A percentile compares a stretch with the other conserved stretches of the same genome.
Conservation (phyloP, 2,329 filamentous ascomycete genomes). For the Clonostachys chloroleuca region DNA sequence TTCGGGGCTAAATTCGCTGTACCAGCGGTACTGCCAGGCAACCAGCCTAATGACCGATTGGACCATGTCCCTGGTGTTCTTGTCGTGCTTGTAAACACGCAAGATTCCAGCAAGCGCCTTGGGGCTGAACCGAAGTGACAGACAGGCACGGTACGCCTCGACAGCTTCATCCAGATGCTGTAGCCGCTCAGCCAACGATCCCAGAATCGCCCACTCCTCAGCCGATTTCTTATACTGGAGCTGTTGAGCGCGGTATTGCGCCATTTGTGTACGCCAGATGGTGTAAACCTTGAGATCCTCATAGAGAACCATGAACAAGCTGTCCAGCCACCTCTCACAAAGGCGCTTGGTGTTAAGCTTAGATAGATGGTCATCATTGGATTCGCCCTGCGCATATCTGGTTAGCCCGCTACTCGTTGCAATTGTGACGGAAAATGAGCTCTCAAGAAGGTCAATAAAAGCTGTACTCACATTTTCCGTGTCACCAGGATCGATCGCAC, state of each 20-base stretch:
- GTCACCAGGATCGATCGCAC: conserved; percentile 72
- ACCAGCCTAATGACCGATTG: conserved; percentile 86
- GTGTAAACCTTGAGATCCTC: conserved; percentile 98
- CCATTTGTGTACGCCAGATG: conserved; percentile 98
- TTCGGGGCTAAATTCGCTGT: conserved; percentile 96
- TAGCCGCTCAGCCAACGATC: conserved; percentile 84
- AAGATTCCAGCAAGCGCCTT: conserved; percentile 87
- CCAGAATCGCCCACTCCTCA: conserved; percentile 97
- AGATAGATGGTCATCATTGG: conserved; percentile 70
- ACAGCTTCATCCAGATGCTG: conserved; percentile 89
- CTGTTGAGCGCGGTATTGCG: conserved; percentile 88
- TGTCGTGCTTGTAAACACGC: conserved; percentile 70
- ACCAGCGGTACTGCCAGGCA: conserved; percentile 99
- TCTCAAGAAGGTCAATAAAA: not conserved
- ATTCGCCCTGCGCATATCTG: conserved; percentile 43
- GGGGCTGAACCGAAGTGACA: conserved; percentile 85
- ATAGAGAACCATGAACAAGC: conserved; percentile 98
- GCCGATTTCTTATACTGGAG: conserved; percentile 95
- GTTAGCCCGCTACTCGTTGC: not conserved
- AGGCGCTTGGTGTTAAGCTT: conserved; percentile 96
- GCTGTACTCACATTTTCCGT: conserved; percentile 57
- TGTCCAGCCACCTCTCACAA: conserved; percentile 97
- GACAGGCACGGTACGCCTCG: conserved; percentile 87
- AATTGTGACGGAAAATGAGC: not conserved
- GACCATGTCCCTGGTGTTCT: conserved; percentile 76